These are phyloP conservation scores for Claviceps pazoutovae DNA, from an alignment of 2,329 filamentous ascomycete species.

Conservation along the genomic window DNA sequence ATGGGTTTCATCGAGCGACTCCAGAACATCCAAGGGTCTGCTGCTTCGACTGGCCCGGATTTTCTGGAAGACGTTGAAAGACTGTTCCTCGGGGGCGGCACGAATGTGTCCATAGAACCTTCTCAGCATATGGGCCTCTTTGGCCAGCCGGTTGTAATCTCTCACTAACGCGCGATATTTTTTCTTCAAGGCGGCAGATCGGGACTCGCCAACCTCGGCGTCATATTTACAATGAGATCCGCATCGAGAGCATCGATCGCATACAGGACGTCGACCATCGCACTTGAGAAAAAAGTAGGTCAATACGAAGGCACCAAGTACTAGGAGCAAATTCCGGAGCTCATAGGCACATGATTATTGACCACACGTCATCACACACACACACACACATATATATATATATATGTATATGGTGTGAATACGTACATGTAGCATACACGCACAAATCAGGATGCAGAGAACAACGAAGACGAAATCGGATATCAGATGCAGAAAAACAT, in stretches of 20 bases:
- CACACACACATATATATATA: too few species aligned
- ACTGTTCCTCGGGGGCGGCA: slow-evolving; percentile 2
- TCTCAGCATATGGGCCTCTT: neutral
- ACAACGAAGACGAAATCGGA: neutral
- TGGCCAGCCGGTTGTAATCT: neutral
- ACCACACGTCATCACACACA: too few species aligned
- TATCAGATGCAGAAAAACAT: neutral
- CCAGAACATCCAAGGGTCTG: slow-evolving; percentile 3
- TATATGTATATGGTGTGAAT: too few species aligned
- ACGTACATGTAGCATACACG: too few species aligned
- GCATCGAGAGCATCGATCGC: slow-evolving; percentile 3
- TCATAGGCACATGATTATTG: too few species aligned
- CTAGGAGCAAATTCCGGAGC: neutral
- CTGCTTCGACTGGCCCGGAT: neutral
- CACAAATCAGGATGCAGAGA: neutral
- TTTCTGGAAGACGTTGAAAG: slow-evolving; percentile 1
- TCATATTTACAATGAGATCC: slow-evolving; percentile 3
- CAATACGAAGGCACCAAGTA: neutral
- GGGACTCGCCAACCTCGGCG: slow-evolving; percentile 5
- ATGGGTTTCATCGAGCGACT: neutral
- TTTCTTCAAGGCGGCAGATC: slow-evolving; percentile 4
- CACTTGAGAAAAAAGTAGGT: slow-evolving; percentile 1
- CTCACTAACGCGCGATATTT: slow-evolving; percentile 1
- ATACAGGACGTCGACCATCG: slow-evolving; percentile 3
- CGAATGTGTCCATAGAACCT: slow-evolving; percentile 3